Base-by-base conservation (phyloP, 2,329 filamentous ascomycete species). In the Hypoxylon sp. region DNA sequence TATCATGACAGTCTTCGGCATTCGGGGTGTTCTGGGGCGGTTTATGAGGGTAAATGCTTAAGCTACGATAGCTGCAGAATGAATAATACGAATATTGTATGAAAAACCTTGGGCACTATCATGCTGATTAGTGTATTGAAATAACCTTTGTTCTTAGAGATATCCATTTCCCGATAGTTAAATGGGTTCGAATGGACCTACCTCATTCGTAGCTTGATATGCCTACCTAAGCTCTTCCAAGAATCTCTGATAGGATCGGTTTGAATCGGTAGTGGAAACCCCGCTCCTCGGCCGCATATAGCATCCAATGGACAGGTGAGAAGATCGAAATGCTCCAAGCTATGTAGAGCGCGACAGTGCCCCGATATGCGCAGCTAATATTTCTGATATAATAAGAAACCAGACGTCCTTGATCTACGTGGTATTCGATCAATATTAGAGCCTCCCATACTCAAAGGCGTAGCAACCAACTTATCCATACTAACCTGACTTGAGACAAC, bases 61-160 rank as follows among this genome's bases (percentile, higher is more conserved):
- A 43, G 39, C n/a, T 44, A 32, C 20, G 37, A 28, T 44, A 44
- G 39, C n/a, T 43, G 26, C 37, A 54, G 50, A 41, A 53, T 41
- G 50, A 43, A 43, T 43, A 43, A 41, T 15, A 30, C 5, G 13
- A 30, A 53, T 43, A 32, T 6, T 24, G 6, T 13, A 11, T 22
- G 43, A 26, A 4, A 34, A 2, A 15, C 13, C 32, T 34, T 34
- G 11, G 2, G 4, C 32, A 15, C 13, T 34, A 13, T 34, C 15
- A 34, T n/a, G n/a, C n/a, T n/a, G 3, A 2, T 13, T 15, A 34
- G 32, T 13, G 32, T 15, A 34, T 34, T 15, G 11, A 2, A 34
- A 15, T 34, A 15, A 13, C 4, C 32, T 15, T 34, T 13, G 10
- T 13, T 15, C 32, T 34, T 13, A 10, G 11, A 4, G 32, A 28